Base-by-base conservation (phyloP, 1,284 basidiomycete species). In the Papiliotrema nemorosa region DNA sequence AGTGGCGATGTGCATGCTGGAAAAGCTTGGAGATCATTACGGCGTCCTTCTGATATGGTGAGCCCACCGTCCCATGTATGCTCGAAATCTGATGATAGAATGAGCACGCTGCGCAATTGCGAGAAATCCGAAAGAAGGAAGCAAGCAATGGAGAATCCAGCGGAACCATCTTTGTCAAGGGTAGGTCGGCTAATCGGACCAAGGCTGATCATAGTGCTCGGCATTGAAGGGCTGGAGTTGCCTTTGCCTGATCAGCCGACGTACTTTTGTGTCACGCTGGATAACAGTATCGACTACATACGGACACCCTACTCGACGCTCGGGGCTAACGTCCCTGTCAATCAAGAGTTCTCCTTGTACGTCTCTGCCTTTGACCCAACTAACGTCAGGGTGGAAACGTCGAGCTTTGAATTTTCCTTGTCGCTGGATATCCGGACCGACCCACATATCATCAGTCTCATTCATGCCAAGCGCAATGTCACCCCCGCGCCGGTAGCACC, bases 221-320 rank as follows among this genome's bases (percentile, higher is more conserved):
- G 84, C n/a, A 78, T 90, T 50, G 85, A 82, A 64, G 80, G 79
- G 37, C 76, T 93, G 24, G 78, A 80, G 53, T 74, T 92, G 24
- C 90, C 90, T 1, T 59, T 94, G 12, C 90, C 90, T 0, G 75
- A 76, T 16, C 79, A 88, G 57, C 76, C 82, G 0, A 92, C 92
- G 0, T 79, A 77, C 31, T 80, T 97, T 60, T 86, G 85, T n/a
- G 89, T 90, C 67, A 91, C 90, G 0, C 78, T 98, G 53, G 94
- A 97, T 76, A 97, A 97, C 63, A 92, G 93, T 7, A 91, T 96
- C 52, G 92, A 97, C 74, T 93, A 87, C 60, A 94, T 98, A 49
- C 90, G 89, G 4, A 97, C 93, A 0, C 91, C 90, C 0, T 88
- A 90, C 62, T 81, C 80, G 37, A 76, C 78, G 10, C 76, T 97